A percentile compares a stretch with the other conserved stretches of the same genome.
Evolutionary conservation across 2,329 filamentous ascomycete species (phyloP).

Genomic region (Aspergillus tanneri): DNA sequence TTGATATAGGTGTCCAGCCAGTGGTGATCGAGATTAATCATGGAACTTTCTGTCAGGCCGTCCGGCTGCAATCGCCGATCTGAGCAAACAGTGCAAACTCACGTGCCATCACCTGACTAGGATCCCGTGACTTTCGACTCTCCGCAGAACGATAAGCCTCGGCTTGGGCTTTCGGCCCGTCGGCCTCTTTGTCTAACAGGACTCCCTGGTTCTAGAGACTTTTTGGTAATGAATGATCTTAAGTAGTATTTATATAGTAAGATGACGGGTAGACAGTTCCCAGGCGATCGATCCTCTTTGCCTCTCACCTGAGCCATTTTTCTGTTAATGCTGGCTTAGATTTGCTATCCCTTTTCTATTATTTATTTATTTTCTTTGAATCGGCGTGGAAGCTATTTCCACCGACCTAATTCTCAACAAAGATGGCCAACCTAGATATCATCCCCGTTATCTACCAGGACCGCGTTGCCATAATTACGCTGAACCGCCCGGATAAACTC

Average conservation of each 20-base stretch:
- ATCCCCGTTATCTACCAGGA: conserved; percentile 64
- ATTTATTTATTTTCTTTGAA: too few species aligned
- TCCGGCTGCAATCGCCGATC: conserved; percentile 1
- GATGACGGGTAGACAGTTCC: too few species aligned
- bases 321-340: too few species aligned
- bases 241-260: too few species aligned
- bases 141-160: conserved; percentile 14
- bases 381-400: too few species aligned
- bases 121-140: conserved; percentile 9
- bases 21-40: too few species aligned
- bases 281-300: too few species aligned
- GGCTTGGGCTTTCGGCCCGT: conserved; percentile 16
- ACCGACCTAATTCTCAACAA: neutral
- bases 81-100: conserved; percentile 23
- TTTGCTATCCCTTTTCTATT: too few species aligned
- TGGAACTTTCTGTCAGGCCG: conserved; percentile 11
- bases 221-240: too few species aligned
- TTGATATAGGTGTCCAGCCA: too few species aligned
- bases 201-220: neutral
- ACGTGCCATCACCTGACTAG: conserved; percentile 15
- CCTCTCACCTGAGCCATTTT: too few species aligned
- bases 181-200: conserved; percentile 9
- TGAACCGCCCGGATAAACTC: conserved; percentile 82
- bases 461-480: conserved; percentile 77
- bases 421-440: conserved; percentile 42